phyloP scores from a whole-genome alignment of 805 yeast genomes.

The Candida sonorensis region DNA sequence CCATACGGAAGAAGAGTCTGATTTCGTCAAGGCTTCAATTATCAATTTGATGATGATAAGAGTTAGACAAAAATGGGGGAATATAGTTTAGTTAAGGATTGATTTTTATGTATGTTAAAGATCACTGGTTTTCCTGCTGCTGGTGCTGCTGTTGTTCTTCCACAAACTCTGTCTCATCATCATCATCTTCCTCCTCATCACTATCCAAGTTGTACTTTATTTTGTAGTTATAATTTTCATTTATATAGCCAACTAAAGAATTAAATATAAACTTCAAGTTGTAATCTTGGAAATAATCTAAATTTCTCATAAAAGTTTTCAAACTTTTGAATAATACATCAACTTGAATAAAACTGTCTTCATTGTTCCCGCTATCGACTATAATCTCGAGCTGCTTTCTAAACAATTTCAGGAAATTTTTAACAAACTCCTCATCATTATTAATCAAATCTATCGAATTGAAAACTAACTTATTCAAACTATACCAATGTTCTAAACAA shows the following conservation, averaged over 20 bases:
- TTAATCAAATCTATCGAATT: slow-evolving; percentile 26
- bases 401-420: slow-evolving; percentile 27
- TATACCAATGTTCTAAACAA: slow-evolving; percentile 59
- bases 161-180: no score
- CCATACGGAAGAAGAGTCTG: slow-evolving; percentile 1
- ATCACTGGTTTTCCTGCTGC: no score
- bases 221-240: slow-evolving; percentile 4
- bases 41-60: neutral
- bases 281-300: slow-evolving; percentile 6
- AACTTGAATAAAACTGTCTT: slow-evolving; percentile 6
- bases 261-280: slow-evolving; percentile 8
- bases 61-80: neutral
- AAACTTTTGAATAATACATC: slow-evolving; percentile 6
- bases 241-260: slow-evolving; percentile 7
- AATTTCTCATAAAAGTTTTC: slow-evolving; percentile 7
- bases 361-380: slow-evolving; percentile 23
- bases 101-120: no score
- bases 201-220: slow-evolving; percentile 2
- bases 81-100: no score
- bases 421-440: slow-evolving; percentile 21
- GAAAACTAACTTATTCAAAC: slow-evolving; percentile 37
- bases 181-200: neutral
- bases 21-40: neutral
- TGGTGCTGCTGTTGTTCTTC: no score
- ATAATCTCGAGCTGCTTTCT: slow-evolving; percentile 31